These are phyloP conservation scores for Paramecium caudatum DNA, from an alignment of 73 alveolate genomes.

Conservation along the genomic window DNA sequence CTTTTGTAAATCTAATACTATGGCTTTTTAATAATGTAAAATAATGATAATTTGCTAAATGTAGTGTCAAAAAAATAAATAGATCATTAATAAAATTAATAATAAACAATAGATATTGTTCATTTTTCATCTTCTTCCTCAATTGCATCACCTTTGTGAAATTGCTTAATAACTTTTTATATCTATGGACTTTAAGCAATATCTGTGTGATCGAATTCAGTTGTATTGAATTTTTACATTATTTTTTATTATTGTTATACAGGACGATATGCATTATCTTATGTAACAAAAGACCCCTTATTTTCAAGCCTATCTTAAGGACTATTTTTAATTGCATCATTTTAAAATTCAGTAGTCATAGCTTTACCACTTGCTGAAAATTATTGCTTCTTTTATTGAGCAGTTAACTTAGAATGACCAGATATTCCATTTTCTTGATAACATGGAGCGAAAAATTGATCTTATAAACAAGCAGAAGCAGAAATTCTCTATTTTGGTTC, in stretches of 20 bases:
- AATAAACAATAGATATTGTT: background rate
- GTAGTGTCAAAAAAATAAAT: too few species aligned
- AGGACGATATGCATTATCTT: conserved; percentile 57
- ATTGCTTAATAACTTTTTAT: background rate
- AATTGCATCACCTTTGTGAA: conserved; percentile 5
- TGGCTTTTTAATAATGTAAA: too few species aligned
- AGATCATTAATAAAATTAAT: background rate
- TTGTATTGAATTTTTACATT: conserved; percentile 35
- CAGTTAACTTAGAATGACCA: conserved; percentile 1
- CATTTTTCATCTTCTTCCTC: conserved; percentile 41
- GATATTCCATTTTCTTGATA: background rate
- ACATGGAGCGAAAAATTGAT: background rate
- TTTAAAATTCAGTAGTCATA: conserved; percentile 40
- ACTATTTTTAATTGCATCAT: conserved; percentile 27
- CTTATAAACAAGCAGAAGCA: conserved; percentile 43
- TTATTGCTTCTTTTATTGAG: conserved; percentile 1
- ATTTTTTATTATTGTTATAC: background rate
- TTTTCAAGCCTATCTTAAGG: background rate
- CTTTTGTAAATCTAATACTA: too few species aligned
- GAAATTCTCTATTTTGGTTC: conserved; percentile 29
- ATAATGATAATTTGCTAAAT: too few species aligned
- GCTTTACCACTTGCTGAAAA: conserved; percentile 32
- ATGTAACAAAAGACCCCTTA: conserved; percentile 55
- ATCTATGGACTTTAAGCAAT: conserved; percentile 17
- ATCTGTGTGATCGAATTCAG: conserved; percentile 7